Percentiles rank a stretch among this genome's conserved stretches.
These are phyloP conservation scores for Rubia peregrina DNA, from an alignment of 305 asterid species.

Conservation along the genomic window DNA sequence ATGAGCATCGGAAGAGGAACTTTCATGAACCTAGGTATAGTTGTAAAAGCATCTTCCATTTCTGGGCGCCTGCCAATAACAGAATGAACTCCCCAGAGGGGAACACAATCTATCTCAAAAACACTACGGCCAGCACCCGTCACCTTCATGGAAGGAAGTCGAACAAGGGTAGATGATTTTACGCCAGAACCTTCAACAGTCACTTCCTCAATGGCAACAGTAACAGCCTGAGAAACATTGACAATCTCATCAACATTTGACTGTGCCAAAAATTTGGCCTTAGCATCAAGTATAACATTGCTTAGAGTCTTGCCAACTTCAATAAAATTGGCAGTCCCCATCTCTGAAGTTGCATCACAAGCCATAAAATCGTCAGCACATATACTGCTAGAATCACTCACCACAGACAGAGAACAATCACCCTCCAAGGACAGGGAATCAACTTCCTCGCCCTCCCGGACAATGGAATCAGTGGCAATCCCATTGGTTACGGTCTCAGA, in stretches of 20 bases:
- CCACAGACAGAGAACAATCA: slow-evolving; percentile 65
- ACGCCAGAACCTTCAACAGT: slow-evolving; percentile 29
- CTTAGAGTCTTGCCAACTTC: slow-evolving; percentile 34
- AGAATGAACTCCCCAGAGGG: slow-evolving; percentile 80
- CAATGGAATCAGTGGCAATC: slow-evolving; percentile 35
- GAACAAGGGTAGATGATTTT: slow-evolving; percentile 29
- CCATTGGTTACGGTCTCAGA: slow-evolving; percentile 49
- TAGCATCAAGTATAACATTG: slow-evolving; percentile 35
- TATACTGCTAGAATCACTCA: slow-evolving; percentile 80
- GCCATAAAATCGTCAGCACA: slow-evolving; percentile 61
- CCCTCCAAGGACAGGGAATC: slow-evolving; percentile 65
- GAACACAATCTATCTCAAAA: slow-evolving; percentile 77
- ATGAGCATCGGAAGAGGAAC: slow-evolving; percentile 56
- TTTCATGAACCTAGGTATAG: slow-evolving; percentile 61
- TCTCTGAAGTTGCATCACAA: slow-evolving; percentile 33
- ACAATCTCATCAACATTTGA: slow-evolving; percentile 20
- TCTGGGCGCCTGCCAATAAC: slow-evolving; percentile 88
- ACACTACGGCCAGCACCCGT: slow-evolving; percentile 51
- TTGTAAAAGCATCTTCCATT: slow-evolving; percentile 79
- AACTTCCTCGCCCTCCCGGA: slow-evolving; percentile 62
- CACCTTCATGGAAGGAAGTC: slow-evolving; percentile 30
- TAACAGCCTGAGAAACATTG: slow-evolving; percentile 24
- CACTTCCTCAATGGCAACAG: slow-evolving; percentile 14
- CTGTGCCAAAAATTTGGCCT: slow-evolving; percentile 22
- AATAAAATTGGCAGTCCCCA: slow-evolving; percentile 25